Evolutionary conservation across 2,329 filamentous ascomycete species (phyloP), one percentile per base, ranked within the genome.

Genomic region (Knufia fluminis): DNA sequence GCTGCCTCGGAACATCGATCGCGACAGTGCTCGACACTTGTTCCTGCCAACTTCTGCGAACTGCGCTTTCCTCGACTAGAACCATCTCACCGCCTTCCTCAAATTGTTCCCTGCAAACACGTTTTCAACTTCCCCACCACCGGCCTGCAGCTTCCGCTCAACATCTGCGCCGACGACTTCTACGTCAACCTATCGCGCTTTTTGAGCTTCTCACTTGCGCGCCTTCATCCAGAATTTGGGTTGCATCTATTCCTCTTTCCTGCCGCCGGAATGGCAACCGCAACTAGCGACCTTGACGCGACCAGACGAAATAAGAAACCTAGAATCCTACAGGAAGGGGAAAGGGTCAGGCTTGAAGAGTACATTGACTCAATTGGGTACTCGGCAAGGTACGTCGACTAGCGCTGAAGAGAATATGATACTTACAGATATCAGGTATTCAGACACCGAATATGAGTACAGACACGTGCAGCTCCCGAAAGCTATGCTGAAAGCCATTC

Each of bases 381-480:
- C 72, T 97, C 91, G 46, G 80, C 86, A 56, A 80, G 89, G 89
- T 94, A 62, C 77, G 35, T 31, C 31, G 31, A 4, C 7, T 20
- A 9, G 38, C 19, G 22, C 24, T 10, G 19, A 36, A 24, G 2
- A 7, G 14, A 24, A 26, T 2, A 28, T 17, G 3, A 40, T 19
- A 43, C 43, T 43, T 22, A 45, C 31, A 33, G 10, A 2, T 40
- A 39, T 33, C 45, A 97, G 92, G 67, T 98, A 98, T 68, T 90
- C 84, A 23, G 92, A 98, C 64, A 83, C 80, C 69, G 80, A 92
- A 68, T 95, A 83, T 69, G 92, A 98, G 71, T 98, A 98, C 71
- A 86, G 92, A 57, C 92, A 98, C 69, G 92, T 98, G 51, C 90
- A 96, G 69, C 80, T 98, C 24, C 92, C 92, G 38, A 98, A 98